phyloP scores from a whole-genome alignment of 75 land plant species.

The Cupressus sempervirens region DNA sequence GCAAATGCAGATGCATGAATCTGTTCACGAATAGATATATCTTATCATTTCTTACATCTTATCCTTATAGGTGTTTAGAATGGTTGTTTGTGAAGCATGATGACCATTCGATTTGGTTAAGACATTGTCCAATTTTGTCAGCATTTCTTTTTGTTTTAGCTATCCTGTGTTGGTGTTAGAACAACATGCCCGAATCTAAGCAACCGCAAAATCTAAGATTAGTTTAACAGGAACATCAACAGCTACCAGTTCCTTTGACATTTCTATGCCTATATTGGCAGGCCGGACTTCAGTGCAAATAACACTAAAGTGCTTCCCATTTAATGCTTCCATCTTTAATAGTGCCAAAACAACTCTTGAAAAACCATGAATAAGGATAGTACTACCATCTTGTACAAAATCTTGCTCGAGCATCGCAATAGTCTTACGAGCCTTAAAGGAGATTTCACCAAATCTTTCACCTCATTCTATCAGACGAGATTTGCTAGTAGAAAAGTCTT shows the following conservation, averaged over 20 bases:
- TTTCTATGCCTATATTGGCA: constrained; percentile 72
- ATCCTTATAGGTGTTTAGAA: no score
- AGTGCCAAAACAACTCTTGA: constrained; percentile 92
- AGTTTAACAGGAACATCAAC: constrained; percentile 86
- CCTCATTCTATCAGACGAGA: constrained; percentile 93
- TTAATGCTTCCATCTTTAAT: constrained; percentile 74
- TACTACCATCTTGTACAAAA: constrained; percentile 85
- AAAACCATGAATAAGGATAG: constrained; percentile 87
- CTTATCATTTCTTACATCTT: no score
- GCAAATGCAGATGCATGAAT: no score
- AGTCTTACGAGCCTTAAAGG: constrained; percentile 83
- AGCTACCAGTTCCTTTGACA: constrained; percentile 75
- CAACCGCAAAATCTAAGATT: constrained; percentile 89
- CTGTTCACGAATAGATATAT: no score
- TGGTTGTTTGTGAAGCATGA: no score
- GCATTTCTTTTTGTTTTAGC: no score
- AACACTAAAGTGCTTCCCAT: constrained; percentile 76
- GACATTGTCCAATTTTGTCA: no score
- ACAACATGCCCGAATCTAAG: no score
- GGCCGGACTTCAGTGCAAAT: constrained; percentile 98
- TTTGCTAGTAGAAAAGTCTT: constrained; percentile 82
- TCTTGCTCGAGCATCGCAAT: constrained; percentile 97
- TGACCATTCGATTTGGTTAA: no score
- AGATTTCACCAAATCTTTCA: constrained; percentile 95
- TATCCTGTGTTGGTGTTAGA: no score